Conservation (phyloP, 441 rosid species). For the Populus hybrid region DNA sequence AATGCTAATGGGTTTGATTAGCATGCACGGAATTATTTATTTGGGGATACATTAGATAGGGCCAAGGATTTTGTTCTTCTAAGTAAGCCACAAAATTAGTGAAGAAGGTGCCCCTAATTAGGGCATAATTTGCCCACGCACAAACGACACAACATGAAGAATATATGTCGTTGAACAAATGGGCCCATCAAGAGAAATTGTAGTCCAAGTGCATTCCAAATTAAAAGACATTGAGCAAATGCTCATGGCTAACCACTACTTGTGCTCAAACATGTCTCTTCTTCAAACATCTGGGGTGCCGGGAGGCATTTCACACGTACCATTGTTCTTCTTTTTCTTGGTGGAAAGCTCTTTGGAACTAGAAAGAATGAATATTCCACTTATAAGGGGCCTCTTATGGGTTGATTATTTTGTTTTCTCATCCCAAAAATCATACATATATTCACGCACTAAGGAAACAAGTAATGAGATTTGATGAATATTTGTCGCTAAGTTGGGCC, state of each 20-base stretch:
- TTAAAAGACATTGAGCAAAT: neutral
- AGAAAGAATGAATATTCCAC: slow-evolving; percentile 4
- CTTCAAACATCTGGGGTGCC: slow-evolving; percentile 21
- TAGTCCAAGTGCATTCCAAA: neutral
- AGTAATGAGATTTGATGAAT: slow-evolving; percentile 8
- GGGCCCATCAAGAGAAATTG: neutral
- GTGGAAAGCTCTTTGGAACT: neutral
- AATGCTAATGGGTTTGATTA: too few relatives aligned
- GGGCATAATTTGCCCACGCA: too few relatives aligned
- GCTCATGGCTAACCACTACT: slow-evolving; percentile 9
- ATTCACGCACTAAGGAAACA: slow-evolving; percentile 8
- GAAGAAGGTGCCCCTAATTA: neutral
- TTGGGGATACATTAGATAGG: neutral
- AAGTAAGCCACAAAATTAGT: neutral
- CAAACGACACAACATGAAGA: too few relatives aligned
- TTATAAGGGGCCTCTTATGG: neutral
- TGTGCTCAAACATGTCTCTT: slow-evolving; percentile 9
- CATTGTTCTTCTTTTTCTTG: neutral
- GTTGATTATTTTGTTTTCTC: neutral
- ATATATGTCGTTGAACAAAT: slow-evolving; percentile 9
- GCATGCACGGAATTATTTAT: too few relatives aligned
- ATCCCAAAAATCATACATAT: neutral
- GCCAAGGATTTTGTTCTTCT: neutral
- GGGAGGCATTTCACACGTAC: neutral
- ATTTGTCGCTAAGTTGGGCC: slow-evolving; percentile 12